Evolutionary conservation across 192 early-diverging fungal species (phyloP), one percentile per base, ranked within the genome.

Genomic region (Backusella tuberculispora): DNA sequence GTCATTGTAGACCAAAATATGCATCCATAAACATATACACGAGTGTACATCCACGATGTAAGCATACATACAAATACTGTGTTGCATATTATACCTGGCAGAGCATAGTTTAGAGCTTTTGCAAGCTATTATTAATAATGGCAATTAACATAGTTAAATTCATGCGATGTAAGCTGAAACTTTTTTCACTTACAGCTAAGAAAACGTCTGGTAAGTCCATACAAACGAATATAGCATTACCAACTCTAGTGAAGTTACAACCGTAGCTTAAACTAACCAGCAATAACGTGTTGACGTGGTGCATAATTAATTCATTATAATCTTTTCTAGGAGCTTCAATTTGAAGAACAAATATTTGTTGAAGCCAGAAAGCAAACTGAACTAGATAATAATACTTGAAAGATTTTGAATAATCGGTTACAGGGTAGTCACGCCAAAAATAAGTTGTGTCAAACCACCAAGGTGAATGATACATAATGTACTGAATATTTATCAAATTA

Each of bases 91-190:
- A 76, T 80, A 17, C 83, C 83, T 26, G 89, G 84, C 12, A 80
- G 76, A n/a, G 92, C 46, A 60, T 96, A 96, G 71, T 93, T 92
- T 29, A 94, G 76, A 56, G 87, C 88, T 82, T 96, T 96, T 37
- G 94, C 92, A 13, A 89, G 68, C 88, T 89, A 77, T 10, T 29
- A 3, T 26, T 17, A 34, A 34, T 34, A 34, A 34, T 34, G 29
- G 2, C 29, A 34, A 34, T 34, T 34, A 34, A 34, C 29, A 2
- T 34, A 34, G 29, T 34, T 34, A 34, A 34, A 34, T 34, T 34
- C 29, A 34, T 34, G 29, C 29, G 29, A 34, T 34, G 2, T 34
- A 2, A 34, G 29, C 29, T 34, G 29, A 34, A 34, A 21, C 10
- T 9, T 1, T 43, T 43, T 43, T 53, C 24, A 80, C 85, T 86